Base-by-base conservation (phyloP, 2,329 filamentous ascomycete genomes). In the Stemphylium vesicarium region DNA sequence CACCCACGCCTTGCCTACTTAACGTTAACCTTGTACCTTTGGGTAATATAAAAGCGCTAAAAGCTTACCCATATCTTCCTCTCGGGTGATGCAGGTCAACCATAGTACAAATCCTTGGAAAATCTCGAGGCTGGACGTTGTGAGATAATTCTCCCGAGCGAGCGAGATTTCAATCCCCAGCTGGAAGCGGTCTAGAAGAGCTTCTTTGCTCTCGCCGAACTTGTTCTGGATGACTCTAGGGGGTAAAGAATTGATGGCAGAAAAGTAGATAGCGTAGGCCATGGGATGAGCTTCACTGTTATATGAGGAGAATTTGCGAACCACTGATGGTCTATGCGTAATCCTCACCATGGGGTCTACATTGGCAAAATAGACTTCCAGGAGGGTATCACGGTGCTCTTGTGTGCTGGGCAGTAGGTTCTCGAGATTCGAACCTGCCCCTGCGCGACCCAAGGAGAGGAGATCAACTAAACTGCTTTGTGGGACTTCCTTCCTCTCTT, bases 301-400 rank as follows among this genome's bases (percentile, higher is more conserved):
- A 36, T 73, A 73, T 4, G 29, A 39, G 11, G 62, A 47, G 13
- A 74, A 70, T 40, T 62, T 73, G 18, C 67, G 69, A 6, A 68
- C 4, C 2, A 76, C 54, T 3, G 68, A 73, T 4, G 68, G 68
- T 35, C 63, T 73, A 53, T 76, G 73, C 2, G 70, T 70, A n/a
- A 75, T 68, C n/a, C 69, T 66, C 10, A 72, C 60, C 66, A 75
- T 71, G 0, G 71, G 73, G 43, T 76, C 73, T n/a, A 76, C 69
- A 49, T 74, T 74, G 4, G 63, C 56, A 42, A 76, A 73, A 45
- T 70, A 75, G 6, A 74, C 58, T 12, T 71, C 68, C 4, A 76
- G 58, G n/a, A 76, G 65, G 4, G 61, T 66, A 42, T 75, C 67
- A 11, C 66, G 68, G 11, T 71, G 62, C 15, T 70, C 69, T 50